A percentile compares a stretch with the other conserved stretches of the same genome.
Conservation (phyloP, 2,329 filamentous ascomycete species). For the Trichoderma pleuroti region DNA sequence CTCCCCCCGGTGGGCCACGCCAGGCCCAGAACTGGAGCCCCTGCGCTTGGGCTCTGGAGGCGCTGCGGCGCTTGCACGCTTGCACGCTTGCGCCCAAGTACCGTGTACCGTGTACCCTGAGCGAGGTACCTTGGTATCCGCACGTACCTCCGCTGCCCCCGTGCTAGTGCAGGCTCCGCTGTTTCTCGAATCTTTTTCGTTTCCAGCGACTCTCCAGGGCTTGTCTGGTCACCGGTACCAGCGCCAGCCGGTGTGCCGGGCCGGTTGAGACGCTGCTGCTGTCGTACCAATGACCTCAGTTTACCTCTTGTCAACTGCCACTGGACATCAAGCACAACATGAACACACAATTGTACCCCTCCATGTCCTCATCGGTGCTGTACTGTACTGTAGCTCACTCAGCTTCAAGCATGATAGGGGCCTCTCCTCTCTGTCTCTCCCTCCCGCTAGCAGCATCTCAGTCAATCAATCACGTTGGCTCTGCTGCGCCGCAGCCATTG, state of each 20-base stretch:
- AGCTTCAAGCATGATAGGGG: background rate
- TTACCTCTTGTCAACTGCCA: background rate
- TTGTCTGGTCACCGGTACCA: background rate
- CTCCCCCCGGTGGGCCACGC: constrained; percentile 13
- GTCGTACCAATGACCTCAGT: background rate
- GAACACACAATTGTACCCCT: background rate
- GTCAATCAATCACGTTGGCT: constrained; percentile 8
- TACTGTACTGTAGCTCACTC: background rate
- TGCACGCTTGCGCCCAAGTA: background rate
- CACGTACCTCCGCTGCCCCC: constrained; percentile 2
- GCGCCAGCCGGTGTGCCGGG: constrained; percentile 11
- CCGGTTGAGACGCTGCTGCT: background rate
- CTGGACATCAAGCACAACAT: background rate
- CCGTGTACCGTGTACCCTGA: background rate
- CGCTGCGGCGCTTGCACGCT: background rate
- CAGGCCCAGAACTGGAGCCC: constrained; percentile 21
- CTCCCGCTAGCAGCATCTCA: background rate
- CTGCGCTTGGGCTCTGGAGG: background rate
- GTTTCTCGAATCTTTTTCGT: constrained; percentile 11
- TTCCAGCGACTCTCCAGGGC: background rate
- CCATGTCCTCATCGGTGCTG: background rate
- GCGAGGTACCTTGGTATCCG: background rate
- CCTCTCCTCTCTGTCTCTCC: background rate
- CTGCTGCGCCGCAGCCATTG: constrained; percentile 2
- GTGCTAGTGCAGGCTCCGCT: background rate